These are phyloP conservation scores for Cyphellophora europaea DNA, from an alignment of 2,329 filamentous ascomycete genomes.

Conservation along the genomic window DNA sequence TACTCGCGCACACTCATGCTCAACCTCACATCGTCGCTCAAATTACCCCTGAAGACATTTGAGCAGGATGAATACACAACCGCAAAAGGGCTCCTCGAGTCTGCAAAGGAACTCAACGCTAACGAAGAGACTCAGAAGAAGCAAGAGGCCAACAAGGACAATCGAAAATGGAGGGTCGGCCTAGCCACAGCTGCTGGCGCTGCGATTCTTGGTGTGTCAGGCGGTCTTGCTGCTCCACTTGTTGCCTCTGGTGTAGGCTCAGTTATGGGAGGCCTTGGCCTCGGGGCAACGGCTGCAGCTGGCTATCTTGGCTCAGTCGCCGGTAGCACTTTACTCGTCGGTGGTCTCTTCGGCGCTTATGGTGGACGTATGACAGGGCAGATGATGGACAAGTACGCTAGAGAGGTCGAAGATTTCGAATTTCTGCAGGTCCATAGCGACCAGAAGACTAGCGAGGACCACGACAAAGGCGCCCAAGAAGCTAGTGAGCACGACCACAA, in stretches of 20 bases:
- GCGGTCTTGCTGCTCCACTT: constrained; percentile 67
- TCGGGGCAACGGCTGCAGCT: constrained; percentile 65
- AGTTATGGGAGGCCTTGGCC: constrained; percentile 65
- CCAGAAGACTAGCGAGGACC: constrained; percentile 34
- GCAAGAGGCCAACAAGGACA: constrained; percentile 54
- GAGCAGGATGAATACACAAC: constrained; percentile 66
- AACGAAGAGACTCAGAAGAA: constrained; percentile 68
- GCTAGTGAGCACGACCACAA: constrained; percentile 42
- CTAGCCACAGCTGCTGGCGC: constrained; percentile 82
- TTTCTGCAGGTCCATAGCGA: constrained; percentile 60
- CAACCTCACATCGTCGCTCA: constrained; percentile 59
- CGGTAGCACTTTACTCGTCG: constrained; percentile 69
- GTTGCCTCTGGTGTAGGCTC: constrained; percentile 70
- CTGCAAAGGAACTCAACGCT: constrained; percentile 67
- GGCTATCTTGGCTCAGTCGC: constrained; percentile 71
- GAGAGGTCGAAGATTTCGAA: constrained; percentile 80
- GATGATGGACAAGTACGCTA: constrained; percentile 80
- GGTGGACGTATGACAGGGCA: constrained; percentile 72
- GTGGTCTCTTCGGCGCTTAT: constrained; percentile 85
- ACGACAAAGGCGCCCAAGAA: constrained; percentile 32
- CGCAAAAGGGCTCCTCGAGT: constrained; percentile 62
- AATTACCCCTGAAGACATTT: constrained; percentile 56
- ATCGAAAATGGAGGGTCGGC: constrained; percentile 70
- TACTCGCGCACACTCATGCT: constrained; percentile 65
- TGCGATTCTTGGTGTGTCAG: constrained; percentile 73